Evolutionary conservation across 208 protist genomes (phyloP).

Genomic region (Sergeia podlipaevii): DNA sequence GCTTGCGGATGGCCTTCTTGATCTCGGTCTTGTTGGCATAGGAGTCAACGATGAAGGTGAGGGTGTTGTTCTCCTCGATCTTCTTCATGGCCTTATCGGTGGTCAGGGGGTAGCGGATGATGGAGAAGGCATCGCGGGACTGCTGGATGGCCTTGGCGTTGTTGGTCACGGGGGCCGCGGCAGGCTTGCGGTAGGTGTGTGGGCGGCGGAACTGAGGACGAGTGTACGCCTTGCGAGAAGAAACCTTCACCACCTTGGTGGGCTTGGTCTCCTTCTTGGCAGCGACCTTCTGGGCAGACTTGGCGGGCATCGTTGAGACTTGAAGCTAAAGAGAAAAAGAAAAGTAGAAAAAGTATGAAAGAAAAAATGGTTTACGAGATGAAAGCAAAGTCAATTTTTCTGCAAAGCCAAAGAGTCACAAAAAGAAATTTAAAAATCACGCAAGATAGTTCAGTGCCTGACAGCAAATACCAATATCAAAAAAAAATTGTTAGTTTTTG

Average conservation of each 20-base stretch:
- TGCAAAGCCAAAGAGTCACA: background rate
- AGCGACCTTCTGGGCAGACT: conserved; percentile 48
- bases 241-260: conserved; percentile 85
- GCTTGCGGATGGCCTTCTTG: conserved; percentile 96
- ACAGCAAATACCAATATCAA: too few relatives aligned
- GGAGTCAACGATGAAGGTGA: conserved; percentile 99
- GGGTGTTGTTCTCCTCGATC: conserved; percentile 99
- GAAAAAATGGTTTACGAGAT: conserved; percentile 9
- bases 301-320: conserved; percentile 61
- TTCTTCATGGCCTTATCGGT: conserved; percentile 99
- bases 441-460: too few relatives aligned
- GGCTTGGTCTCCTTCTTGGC: conserved; percentile 43
- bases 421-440: too few relatives aligned
- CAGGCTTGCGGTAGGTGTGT: conserved; percentile 92
- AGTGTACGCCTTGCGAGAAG: conserved; percentile 95
- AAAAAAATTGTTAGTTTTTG: too few relatives aligned
- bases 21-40: conserved; percentile 98
- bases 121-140: conserved; percentile 84
- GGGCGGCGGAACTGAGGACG: conserved; percentile 95
- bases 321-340: background rate
- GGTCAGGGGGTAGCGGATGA: conserved; percentile 98
- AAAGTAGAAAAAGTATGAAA: conserved; percentile 4
- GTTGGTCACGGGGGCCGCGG: conserved; percentile 91
- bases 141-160: conserved; percentile 76
- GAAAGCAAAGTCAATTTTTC: background rate